Conservation (phyloP, 2,329 filamentous ascomycete species). For the Lizonia empirigonia region DNA sequence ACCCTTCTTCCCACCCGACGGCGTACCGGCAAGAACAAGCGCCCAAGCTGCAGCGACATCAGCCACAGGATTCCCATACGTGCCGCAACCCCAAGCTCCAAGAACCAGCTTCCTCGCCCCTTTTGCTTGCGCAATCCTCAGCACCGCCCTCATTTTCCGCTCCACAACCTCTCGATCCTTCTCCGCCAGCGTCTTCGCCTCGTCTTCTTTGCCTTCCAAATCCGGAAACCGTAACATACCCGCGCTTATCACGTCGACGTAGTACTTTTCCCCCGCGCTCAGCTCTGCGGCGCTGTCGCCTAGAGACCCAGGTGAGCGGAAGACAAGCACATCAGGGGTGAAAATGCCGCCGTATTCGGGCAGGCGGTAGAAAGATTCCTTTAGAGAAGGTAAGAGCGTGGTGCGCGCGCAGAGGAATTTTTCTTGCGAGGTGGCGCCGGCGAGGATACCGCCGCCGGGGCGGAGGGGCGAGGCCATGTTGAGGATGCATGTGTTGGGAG, state of each 20-base stretch:
- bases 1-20: conserved; percentile 32
- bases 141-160: conserved; percentile 63
- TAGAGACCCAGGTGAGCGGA: conserved; percentile 49
- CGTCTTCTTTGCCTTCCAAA: conserved; percentile 51
- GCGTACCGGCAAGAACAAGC: conserved; percentile 32
- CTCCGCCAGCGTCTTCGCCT: conserved; percentile 30
- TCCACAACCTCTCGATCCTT: conserved; percentile 59
- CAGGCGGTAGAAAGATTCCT: conserved; percentile 64
- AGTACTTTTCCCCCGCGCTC: conserved; percentile 59
- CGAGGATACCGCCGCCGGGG: conserved; percentile 66
- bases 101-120: conserved; percentile 60
- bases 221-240: conserved; percentile 66
- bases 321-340: conserved; percentile 65
- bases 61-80: conserved; percentile 65
- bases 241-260: conserved; percentile 63
- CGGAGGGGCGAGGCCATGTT: conserved; percentile 69
- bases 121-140: conserved; percentile 56
- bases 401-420: conserved; percentile 66
- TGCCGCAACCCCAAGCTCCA: conserved; percentile 69
- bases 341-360: conserved; percentile 63
- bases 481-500: conserved; percentile 58
- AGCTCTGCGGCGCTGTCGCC: conserved; percentile 48
- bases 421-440: conserved; percentile 65
- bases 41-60: conserved; percentile 65
- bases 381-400: conserved; percentile 64